Base-by-base conservation (phyloP, 768 basidiomycete genomes). In the Austroboletus eburneus region DNA sequence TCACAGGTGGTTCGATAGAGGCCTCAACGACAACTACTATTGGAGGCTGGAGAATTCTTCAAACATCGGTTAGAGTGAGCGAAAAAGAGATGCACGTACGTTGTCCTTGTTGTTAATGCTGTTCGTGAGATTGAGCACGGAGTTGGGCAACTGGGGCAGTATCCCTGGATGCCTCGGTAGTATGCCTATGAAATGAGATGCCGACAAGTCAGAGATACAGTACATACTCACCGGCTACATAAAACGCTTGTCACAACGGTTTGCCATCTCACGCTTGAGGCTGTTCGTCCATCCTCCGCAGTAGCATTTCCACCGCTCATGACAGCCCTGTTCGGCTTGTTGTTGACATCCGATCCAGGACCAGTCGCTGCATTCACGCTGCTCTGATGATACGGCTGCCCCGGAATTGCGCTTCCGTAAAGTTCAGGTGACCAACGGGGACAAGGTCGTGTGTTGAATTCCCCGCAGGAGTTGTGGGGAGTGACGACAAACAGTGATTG, bases 141-240 rank as follows among this genome's bases (percentile, higher is more conserved):
- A 66, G 52, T 81, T 74, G 1, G 91, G 78, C 21, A 95, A 72
- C 48, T 80, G 78, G 20, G 85, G 76, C 4, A 94, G 67, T 30
- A 91, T 17, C 13, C 75, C 77, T 87, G 4, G 82, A 82, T 6
- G 94, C 94, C 27, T 94, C 94, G 0, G 92, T 96, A 13, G 88
- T 82, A 54, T 83, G 78, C 88, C 87, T 88, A 39, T 5, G 13
- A 36, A 39, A 36, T 44, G 32, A 36, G 10, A 34, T 36, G 40
- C 30, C 5, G 8, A 17, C 9, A 9, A n/a, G n/a, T n/a, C n/a
- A n/a, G n/a, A n/a, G n/a, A n/a, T n/a, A n/a, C n/a, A n/a, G n/a
- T n/a, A n/a, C n/a, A n/a, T n/a, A n/a, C n/a, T n/a, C n/a, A n/a
- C n/a, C n/a, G n/a, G n/a, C n/a, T n/a, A n/a, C n/a, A n/a, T n/a